These are phyloP conservation scores for Urostyla sp. DNA, from an alignment of 73 alveolate genomes.

Conservation along the genomic window DNA sequence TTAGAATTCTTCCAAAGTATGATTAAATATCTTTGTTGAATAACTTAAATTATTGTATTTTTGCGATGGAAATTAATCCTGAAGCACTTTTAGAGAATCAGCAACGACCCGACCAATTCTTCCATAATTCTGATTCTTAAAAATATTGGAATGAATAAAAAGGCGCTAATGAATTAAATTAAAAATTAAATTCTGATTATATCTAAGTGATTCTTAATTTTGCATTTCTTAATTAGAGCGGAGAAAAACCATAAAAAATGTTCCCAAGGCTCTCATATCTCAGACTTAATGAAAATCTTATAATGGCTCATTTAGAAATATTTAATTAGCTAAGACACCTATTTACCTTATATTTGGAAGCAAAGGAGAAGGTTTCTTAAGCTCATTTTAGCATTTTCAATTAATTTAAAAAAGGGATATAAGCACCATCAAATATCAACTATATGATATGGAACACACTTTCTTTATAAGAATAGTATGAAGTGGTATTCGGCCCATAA, in stretches of 20 bases:
- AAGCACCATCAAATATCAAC: background rate
- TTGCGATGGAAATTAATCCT: constrained; percentile 22
- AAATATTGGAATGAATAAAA: constrained; percentile 21
- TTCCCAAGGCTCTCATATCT: constrained; percentile 23
- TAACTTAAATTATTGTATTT: background rate
- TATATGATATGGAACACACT: background rate
- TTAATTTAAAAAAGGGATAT: background rate
- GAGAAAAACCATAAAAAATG: background rate
- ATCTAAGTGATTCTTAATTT: constrained; percentile 6
- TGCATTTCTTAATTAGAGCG: background rate
- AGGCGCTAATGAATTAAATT: constrained; percentile 19
- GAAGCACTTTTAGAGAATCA: background rate
- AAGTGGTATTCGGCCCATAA: constrained; percentile 25
- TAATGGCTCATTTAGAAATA: constrained; percentile 17
- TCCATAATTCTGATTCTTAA: background rate
- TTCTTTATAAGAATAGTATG: constrained; percentile 13
- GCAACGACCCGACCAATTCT: background rate
- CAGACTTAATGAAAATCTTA: constrained; percentile 1
- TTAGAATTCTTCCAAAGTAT: constrained; percentile 8
- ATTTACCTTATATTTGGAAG: constrained; percentile 6
- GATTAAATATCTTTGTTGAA: background rate
- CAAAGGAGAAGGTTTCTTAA: background rate
- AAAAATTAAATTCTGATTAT: constrained; percentile 11
- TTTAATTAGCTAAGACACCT: constrained; percentile 16
- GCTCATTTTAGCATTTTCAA: background rate